phyloP scores from a whole-genome alignment of 805 yeast species.

The Candida arabinofermentans region DNA sequence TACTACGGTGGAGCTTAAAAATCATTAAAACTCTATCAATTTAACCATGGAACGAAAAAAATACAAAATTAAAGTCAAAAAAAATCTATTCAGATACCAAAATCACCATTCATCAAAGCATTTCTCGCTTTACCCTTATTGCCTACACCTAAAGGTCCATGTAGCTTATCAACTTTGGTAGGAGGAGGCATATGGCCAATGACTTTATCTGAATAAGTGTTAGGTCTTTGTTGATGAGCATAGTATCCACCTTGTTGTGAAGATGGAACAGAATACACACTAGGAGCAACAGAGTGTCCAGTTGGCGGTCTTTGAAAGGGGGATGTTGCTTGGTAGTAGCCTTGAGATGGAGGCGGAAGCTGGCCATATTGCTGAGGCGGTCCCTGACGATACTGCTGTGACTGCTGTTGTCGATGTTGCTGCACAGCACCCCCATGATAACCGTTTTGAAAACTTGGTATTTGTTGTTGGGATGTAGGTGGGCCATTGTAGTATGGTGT shows the following conservation, averaged over 20 bases:
- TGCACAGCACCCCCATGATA: background rate
- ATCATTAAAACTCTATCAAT: too few species aligned
- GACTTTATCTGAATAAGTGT: slow-evolving; percentile 36
- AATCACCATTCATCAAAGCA: slow-evolving; percentile 61
- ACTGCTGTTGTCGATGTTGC: background rate
- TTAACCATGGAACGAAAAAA: background rate
- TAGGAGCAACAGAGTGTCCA: background rate
- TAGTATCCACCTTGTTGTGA: background rate
- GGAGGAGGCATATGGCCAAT: slow-evolving; percentile 45
- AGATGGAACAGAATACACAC: background rate
- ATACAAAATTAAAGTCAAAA: background rate
- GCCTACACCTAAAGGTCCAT: slow-evolving; percentile 16
- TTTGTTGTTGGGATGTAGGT: slow-evolving; percentile 15
- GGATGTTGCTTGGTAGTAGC: background rate
- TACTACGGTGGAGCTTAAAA: too few species aligned
- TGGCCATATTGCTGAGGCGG: background rate
- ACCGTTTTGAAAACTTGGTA: background rate
- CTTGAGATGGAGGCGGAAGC: background rate
- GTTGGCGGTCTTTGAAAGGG: background rate
- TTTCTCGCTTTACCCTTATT: slow-evolving; percentile 58
- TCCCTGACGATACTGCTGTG: background rate
- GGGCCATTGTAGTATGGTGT: slow-evolving; percentile 5
- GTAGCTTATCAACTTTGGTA: slow-evolving; percentile 25
- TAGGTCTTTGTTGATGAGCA: background rate
- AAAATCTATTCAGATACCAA: slow-evolving; percentile 50